A percentile compares a stretch with the other conserved stretches of the same genome.
Evolutionary conservation across 1,284 basidiomycete species (phyloP).

Genomic region (Ceraceosorus bombacis): DNA sequence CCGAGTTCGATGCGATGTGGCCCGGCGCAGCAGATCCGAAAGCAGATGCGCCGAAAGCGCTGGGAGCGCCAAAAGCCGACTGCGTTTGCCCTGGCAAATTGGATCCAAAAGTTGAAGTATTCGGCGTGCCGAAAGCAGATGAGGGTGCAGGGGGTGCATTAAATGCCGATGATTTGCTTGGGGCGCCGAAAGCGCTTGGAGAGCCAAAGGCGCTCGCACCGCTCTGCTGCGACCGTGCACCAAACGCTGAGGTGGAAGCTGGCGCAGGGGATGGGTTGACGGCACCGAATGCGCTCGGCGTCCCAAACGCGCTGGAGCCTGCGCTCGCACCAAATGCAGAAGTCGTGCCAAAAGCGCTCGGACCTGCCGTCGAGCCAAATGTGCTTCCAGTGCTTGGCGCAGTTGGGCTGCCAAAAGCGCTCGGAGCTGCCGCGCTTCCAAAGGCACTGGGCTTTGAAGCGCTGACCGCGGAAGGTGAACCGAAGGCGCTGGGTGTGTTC

Average conservation of each 20-base stretch:
- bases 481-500: no score
- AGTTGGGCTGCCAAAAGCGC: no score
- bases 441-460: no score
- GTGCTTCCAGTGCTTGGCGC: no score
- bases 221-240: neutral
- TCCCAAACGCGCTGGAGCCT: neutral
- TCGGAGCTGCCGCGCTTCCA: no score
- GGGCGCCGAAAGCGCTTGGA: conserved; percentile 1
- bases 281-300: neutral
- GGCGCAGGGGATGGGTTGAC: neutral
- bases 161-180: conserved; percentile 1
- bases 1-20: neutral
- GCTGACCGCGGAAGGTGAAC: no score
- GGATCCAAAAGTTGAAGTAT: no score
- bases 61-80: conserved; percentile 3
- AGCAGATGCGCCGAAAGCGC: conserved; percentile 7
- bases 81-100: no score
- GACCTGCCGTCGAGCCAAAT: no score
- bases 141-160: conserved; percentile 5
- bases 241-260: conserved; percentile 1
- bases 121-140: neutral
- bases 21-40: neutral
- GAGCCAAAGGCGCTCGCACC: conserved; percentile 11
- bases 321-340: conserved; percentile 4
- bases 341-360: conserved; percentile 1